Evolutionary conservation across 352 stramenopile genomes (phyloP).

Genomic region (Phytophthora macrochlamydospora): DNA sequence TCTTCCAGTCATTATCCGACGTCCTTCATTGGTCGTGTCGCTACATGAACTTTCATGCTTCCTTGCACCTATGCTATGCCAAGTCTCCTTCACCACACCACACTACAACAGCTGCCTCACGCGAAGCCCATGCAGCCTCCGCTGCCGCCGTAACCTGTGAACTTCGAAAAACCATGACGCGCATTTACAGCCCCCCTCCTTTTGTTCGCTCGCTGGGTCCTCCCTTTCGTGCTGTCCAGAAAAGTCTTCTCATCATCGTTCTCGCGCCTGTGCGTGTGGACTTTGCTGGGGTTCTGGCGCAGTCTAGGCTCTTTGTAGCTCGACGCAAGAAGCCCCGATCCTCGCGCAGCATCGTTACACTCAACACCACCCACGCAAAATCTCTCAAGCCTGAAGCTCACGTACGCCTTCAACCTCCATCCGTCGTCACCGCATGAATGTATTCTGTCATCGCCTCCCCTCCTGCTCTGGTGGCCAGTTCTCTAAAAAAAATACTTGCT

Average conservation of each 20-base stretch:
- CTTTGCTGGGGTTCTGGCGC: slow-evolving; percentile 35
- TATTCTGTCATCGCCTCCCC: slow-evolving; percentile 41
- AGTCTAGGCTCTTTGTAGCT: slow-evolving; percentile 29
- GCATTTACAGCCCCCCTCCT: slow-evolving; percentile 8
- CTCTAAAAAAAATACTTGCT: slow-evolving; percentile 66
- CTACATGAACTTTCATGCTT: no score
- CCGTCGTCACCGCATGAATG: background rate
- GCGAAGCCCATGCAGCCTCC: no score
- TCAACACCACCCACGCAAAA: slow-evolving; percentile 14
- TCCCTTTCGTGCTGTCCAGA: background rate
- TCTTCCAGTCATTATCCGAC: no score
- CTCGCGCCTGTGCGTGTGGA: slow-evolving; percentile 22
- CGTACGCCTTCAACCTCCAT: no score
- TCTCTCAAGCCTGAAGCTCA: no score
- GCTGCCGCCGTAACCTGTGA: background rate
- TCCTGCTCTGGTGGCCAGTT: slow-evolving; percentile 36
- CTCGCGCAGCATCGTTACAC: slow-evolving; percentile 46
- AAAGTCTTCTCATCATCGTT: background rate
- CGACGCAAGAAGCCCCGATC: slow-evolving; percentile 67
- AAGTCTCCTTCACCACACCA: no score
- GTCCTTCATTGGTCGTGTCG: no score
- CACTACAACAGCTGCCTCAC: no score
- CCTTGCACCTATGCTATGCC: no score
- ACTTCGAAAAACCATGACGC: background rate
- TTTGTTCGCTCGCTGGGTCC: slow-evolving; percentile 8